These are phyloP conservation scores for Rhodotorula graminis DNA, from an alignment of 768 basidiomycete species.

Conservation along the genomic window DNA sequence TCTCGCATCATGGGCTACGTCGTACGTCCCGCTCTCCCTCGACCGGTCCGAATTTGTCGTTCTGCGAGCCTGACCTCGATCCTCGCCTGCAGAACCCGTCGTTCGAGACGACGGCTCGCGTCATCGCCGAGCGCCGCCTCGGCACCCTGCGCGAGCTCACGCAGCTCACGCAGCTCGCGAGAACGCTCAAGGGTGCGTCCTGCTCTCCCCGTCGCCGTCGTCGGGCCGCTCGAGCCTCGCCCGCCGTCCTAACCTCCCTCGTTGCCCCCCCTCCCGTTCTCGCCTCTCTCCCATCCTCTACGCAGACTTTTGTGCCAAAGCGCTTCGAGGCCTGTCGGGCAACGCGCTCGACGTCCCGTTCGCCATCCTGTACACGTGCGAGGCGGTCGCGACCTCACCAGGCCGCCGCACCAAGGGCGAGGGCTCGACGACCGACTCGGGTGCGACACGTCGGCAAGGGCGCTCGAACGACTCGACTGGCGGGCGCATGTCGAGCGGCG, in stretches of 20 bases:
- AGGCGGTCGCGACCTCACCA: not conserved
- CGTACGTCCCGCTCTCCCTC: not conserved
- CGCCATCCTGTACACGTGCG: slow-evolving; percentile 20
- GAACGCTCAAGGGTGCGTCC: slow-evolving; percentile 20
- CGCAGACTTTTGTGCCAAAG: slow-evolving; percentile 15
- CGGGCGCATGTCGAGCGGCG: accelerated
- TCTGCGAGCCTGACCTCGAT: too few relatives aligned
- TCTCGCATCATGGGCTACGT: slow-evolving; percentile 17
- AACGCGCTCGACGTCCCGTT: slow-evolving; percentile 31
- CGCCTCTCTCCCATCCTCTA: too few relatives aligned
- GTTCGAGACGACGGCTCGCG: slow-evolving; percentile 11
- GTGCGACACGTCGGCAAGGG: not conserved
- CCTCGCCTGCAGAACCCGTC: not conserved
- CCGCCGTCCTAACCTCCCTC: too few relatives aligned
- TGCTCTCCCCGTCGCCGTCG: too few relatives aligned
- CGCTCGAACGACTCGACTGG: not conserved
- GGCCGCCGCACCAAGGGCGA: not conserved
- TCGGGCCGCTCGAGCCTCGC: not conserved
- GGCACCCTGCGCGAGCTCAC: slow-evolving; percentile 23
- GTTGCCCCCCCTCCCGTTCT: too few relatives aligned
- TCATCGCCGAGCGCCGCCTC: slow-evolving; percentile 18
- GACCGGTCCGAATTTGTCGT: not conserved
- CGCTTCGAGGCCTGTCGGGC: slow-evolving; percentile 13
- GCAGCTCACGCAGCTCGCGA: slow-evolving; percentile 4
- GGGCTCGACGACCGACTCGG: not conserved